A percentile compares a stretch with the other conserved stretches of the same genome.
Conservation (phyloP, 2,329 filamentous ascomycete species). For the Dryadomyces quercivorus region DNA sequence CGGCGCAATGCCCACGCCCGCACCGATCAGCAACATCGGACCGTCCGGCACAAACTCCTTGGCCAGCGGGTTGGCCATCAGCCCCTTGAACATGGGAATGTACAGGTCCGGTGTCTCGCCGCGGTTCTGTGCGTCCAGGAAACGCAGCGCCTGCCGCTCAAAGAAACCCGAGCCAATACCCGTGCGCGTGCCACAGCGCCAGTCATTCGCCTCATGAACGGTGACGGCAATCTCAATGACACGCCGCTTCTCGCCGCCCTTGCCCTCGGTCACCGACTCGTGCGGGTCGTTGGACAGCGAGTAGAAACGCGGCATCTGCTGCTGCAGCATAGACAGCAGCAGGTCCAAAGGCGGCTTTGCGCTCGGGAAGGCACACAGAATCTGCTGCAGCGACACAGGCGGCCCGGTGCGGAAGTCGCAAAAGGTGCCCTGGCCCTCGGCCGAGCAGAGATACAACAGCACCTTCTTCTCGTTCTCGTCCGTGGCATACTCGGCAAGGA, state of each 20-base stretch:
- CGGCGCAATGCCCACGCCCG: conserved; percentile 90
- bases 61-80: conserved; percentile 94
- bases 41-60: conserved; percentile 86
- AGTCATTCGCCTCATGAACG: conserved; percentile 77
- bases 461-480: conserved; percentile 81
- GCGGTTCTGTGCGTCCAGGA: conserved; percentile 53
- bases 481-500: conserved; percentile 74
- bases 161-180: conserved; percentile 91
- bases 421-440: conserved; percentile 83
- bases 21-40: conserved; percentile 94
- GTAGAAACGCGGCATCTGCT: conserved; percentile 96
- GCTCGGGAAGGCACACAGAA: conserved; percentile 85
- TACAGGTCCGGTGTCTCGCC: conserved; percentile 54
- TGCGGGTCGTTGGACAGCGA: conserved; percentile 94
- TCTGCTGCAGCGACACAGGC: conserved; percentile 71
- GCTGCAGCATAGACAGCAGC: conserved; percentile 67
- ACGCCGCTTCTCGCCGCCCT: conserved; percentile 39
- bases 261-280: conserved; percentile 43
- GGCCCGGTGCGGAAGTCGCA: conserved; percentile 89
- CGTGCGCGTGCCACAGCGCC: conserved; percentile 58
- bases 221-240: conserved; percentile 95
- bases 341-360: conserved; percentile 76
- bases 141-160: conserved; percentile 66
- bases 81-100: conserved; percentile 93
- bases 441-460: conserved; percentile 72